A percentile compares a stretch with the other conserved stretches of the same genome.
phyloP scores from a whole-genome alignment of 202 grass and related monocot species.

The Schoenoplectus triqueter region DNA sequence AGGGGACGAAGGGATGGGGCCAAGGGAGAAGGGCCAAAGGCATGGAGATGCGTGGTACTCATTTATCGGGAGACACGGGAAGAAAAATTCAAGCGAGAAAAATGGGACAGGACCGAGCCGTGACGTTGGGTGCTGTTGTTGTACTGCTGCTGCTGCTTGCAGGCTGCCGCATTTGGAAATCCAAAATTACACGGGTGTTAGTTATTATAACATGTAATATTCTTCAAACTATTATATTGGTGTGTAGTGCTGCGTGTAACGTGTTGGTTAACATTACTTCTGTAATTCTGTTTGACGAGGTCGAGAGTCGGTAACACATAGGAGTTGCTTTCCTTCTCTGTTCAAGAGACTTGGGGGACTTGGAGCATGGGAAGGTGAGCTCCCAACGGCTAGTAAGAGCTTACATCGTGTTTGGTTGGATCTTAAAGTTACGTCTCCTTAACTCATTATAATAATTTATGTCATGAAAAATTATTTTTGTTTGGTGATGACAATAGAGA shows the following conservation, averaged over 20 bases:
- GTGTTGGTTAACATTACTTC: too few species aligned
- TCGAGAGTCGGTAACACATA: too few species aligned
- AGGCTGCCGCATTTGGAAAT: not conserved
- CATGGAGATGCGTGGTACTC: constrained; percentile 69
- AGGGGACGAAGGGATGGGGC: constrained; percentile 60
- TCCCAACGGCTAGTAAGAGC: constrained; percentile 40
- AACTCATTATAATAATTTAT: too few species aligned
- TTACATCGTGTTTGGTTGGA: too few species aligned
- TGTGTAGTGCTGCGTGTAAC: too few species aligned
- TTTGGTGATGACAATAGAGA: too few species aligned
- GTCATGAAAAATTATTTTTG: too few species aligned
- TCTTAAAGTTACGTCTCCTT: too few species aligned
- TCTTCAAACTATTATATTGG: too few species aligned
- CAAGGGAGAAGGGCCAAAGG: constrained; percentile 67
- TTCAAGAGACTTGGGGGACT: not conserved
- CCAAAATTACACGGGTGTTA: constrained; percentile 26
- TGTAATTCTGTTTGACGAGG: too few species aligned
- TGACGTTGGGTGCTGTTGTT: constrained; percentile 33
- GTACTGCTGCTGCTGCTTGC: not conserved
- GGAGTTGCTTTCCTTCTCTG: constrained; percentile 18
- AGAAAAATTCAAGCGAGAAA: constrained; percentile 27
- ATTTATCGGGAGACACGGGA: constrained; percentile 36
- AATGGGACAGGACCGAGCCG: constrained; percentile 4
- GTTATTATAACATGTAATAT: too few species aligned
- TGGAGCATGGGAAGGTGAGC: constrained; percentile 23